Evolutionary conservation across 371 early-diverging fungal genomes (phyloP).

Genomic region (Catenaria anguillulae): DNA sequence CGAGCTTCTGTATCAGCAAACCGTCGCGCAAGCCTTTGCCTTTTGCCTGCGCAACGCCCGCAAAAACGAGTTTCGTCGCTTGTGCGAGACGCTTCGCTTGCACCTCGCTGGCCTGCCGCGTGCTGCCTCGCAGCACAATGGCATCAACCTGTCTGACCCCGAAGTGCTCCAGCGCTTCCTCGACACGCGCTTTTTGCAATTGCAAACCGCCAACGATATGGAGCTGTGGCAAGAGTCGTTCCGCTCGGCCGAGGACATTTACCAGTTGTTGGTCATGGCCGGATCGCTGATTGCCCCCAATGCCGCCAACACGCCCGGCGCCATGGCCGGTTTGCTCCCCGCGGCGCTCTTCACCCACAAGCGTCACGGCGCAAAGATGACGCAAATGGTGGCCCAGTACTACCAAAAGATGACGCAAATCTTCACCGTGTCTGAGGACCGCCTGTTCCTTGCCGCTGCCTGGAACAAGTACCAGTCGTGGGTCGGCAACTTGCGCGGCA

Average conservation of each 20-base stretch:
- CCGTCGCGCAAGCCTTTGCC: conserved; percentile 75
- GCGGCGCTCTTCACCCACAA: conserved; percentile 4
- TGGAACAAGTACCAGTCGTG: conserved; percentile 75
- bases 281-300: conserved; percentile 3
- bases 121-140: conserved; percentile 66
- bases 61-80: conserved; percentile 94
- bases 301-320: conserved; percentile 56
- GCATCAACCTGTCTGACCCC: conserved; percentile 86
- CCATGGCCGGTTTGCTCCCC: conserved; percentile 44
- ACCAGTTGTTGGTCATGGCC: conserved; percentile 75
- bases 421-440: conserved; percentile 89
- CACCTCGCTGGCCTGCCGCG: conserved; percentile 82
- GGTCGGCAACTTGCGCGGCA: conserved; percentile 49
- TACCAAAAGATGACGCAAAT: conserved; percentile 92
- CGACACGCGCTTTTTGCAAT: conserved; percentile 86
- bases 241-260: conserved; percentile 92
- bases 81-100: conserved; percentile 89
- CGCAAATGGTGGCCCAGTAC: conserved; percentile 83
- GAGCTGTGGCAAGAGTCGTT: conserved; percentile 98
- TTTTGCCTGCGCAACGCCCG: conserved; percentile 89
- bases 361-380: conserved; percentile 8
- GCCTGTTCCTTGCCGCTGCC: conserved; percentile 92
- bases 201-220: conserved; percentile 84
- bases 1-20: conserved; percentile 79
- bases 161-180: conserved; percentile 90